Evolutionary conservation across 2,329 filamentous ascomycete species (phyloP).

Genomic region (Aspergillus latus): DNA sequence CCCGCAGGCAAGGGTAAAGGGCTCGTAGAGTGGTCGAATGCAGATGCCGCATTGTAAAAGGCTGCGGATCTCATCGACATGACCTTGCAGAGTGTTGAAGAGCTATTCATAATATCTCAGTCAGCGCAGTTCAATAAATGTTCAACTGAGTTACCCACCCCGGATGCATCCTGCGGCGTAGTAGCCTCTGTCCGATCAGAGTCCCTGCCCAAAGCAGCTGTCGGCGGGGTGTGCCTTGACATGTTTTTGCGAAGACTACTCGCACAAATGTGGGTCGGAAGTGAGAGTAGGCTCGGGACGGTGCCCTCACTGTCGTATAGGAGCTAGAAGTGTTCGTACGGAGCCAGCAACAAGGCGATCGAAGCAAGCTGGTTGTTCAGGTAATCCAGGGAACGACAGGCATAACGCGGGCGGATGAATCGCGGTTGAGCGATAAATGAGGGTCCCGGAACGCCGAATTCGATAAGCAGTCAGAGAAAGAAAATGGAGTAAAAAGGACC

Average conservation of each 20-base stretch:
- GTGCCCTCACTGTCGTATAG: background rate
- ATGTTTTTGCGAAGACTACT: slow-evolving; percentile 12
- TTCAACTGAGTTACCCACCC: slow-evolving; percentile 25
- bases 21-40: slow-evolving; percentile 67
- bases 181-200: slow-evolving; percentile 9
- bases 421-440: slow-evolving; percentile 6
- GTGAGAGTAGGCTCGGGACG: background rate
- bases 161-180: slow-evolving; percentile 28
- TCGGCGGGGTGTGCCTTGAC: slow-evolving; percentile 17
- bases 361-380: slow-evolving; percentile 1
- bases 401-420: slow-evolving; percentile 5
- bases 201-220: slow-evolving; percentile 13
- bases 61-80: slow-evolving; percentile 61
- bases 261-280: background rate
- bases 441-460: background rate
- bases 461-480: background rate
- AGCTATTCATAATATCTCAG: slow-evolving; percentile 31
- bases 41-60: slow-evolving; percentile 69
- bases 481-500: background rate
- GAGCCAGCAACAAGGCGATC: slow-evolving; percentile 1
- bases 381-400: slow-evolving; percentile 3
- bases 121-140: slow-evolving; percentile 1
- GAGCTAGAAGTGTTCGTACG: background rate
- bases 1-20: slow-evolving; percentile 66
- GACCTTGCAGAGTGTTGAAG: slow-evolving; percentile 47